Evolutionary conservation across 805 yeast genomes (phyloP), one percentile per base, ranked within the genome.

Genomic region (Teunomyces panamensis): DNA sequence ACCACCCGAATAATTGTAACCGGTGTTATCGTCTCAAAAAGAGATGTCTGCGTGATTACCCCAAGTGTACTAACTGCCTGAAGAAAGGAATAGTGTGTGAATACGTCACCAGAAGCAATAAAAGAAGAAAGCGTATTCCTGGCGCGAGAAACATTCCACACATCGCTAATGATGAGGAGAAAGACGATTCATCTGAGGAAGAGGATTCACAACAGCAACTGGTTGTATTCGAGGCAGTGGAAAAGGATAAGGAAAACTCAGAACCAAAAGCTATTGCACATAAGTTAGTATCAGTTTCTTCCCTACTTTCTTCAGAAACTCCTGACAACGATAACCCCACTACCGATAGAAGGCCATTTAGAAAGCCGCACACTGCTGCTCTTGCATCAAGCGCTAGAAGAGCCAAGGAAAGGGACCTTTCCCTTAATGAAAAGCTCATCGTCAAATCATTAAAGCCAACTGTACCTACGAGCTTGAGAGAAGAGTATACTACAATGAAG

Each of bases 11-110:
- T 51, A 71, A 68, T 58, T 72, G 77, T 49, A 63, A 55, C 30
- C 56, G 75, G 16, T 72, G 77, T 56, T 71, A 73, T 49, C 57
- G 71, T 33, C 60, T 73, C 47, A 73, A 73, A 60, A 73, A 73
- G 53, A 70, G 71, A 54, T 73, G 77, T 51, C 61, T 65, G 41
- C 58, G 75, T 44, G 62, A 60, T 30, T 66, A 64, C 46, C 77
- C 77, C 8, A 56, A 53, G 45, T 73, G 78, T 45, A 54, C 59
- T 36, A 64, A 69, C 52, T 73, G 78, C 51, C 45, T 41, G n/a
- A 65, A 65, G 47, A 57, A 73, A 2, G 63, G 67, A 2, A 53
- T 68, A 28, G 64, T 55, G 28, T 73, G 78, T 49, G 70, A 68
- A 47, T 73, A 73, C 53, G 62, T 69, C 5, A 58, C 61, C 30